These are phyloP conservation scores for Rhododendron vialii DNA, from an alignment of 148 eudicot species.

Conservation along the genomic window DNA sequence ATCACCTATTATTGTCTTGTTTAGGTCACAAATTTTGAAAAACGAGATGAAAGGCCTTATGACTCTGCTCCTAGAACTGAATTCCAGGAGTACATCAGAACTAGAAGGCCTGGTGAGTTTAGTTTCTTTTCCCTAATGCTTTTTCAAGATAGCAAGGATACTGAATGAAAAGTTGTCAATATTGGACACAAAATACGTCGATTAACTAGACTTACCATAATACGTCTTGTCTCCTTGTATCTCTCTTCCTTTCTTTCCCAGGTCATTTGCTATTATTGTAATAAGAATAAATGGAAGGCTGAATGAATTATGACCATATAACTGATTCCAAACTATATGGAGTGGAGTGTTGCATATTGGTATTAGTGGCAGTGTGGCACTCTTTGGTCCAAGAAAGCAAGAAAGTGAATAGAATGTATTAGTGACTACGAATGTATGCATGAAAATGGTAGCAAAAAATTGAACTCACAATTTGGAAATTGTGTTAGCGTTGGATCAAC, in stretches of 20 bases:
- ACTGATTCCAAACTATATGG: background rate
- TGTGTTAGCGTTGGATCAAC: background rate
- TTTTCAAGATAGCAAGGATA: background rate
- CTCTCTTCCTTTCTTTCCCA: background rate
- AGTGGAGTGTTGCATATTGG: background rate
- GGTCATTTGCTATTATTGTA: background rate
- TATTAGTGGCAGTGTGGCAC: background rate
- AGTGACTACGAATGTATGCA: background rate
- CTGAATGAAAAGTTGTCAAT: background rate
- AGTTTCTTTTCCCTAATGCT: background rate
- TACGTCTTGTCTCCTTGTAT: no score
- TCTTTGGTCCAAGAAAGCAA: background rate
- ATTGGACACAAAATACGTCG: background rate
- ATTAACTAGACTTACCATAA: background rate
- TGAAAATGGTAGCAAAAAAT: background rate
- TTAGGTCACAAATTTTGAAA: constrained; percentile 29
- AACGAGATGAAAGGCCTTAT: constrained; percentile 24
- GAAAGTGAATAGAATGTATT: background rate
- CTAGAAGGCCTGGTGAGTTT: constrained; percentile 18
- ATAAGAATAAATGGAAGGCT: background rate
- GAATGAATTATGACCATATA: background rate
- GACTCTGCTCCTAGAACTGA: constrained; percentile 11
- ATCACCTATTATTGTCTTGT: background rate
- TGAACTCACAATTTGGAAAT: background rate
- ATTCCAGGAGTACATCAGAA: constrained; percentile 26